phyloP scores from a whole-genome alignment of 179 eudicot genomes.

The Carnegiea gigantea region DNA sequence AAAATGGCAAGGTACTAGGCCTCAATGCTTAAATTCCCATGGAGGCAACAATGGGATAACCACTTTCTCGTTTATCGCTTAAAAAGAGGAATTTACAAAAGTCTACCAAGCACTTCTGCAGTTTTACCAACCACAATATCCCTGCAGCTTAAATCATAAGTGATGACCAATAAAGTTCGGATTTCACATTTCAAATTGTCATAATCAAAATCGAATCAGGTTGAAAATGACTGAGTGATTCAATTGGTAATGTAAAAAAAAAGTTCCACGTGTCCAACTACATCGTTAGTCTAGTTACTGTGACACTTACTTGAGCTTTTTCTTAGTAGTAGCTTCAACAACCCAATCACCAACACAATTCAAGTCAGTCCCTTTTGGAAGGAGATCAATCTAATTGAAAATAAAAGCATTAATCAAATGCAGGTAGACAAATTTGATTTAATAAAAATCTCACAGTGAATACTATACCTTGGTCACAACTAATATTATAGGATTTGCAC shows the following conservation, averaged over 20 bases:
- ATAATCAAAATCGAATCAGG: not conserved
- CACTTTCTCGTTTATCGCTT: too few relatives aligned
- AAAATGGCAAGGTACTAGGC: too few relatives aligned
- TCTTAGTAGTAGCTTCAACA: slow-evolving; percentile 85
- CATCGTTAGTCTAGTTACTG: not conserved
- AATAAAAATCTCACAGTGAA: slow-evolving; percentile 1
- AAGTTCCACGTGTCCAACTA: not conserved
- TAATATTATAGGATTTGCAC: slow-evolving; percentile 94
- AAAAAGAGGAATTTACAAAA: too few relatives aligned
- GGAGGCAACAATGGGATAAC: too few relatives aligned
- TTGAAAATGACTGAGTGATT: not conserved
- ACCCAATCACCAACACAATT: slow-evolving; percentile 96
- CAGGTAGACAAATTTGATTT: not conserved
- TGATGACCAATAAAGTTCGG: too few relatives aligned
- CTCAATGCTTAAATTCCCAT: too few relatives aligned
- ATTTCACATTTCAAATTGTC: too few relatives aligned
- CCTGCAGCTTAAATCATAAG: too few relatives aligned
- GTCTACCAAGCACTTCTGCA: too few relatives aligned
- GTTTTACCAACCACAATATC: too few relatives aligned
- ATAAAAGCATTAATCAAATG: slow-evolving; percentile 17
- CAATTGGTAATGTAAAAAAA: not conserved
- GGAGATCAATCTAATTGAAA: slow-evolving; percentile 81
- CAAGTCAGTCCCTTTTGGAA: slow-evolving; percentile 92
- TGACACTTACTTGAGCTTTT: slow-evolving; percentile 79
- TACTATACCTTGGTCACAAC: slow-evolving; percentile 82